Percentiles rank a stretch among this genome's conserved stretches.
phyloP scores from a whole-genome alignment of 208 protist species.

The Crithidia thermophila region DNA sequence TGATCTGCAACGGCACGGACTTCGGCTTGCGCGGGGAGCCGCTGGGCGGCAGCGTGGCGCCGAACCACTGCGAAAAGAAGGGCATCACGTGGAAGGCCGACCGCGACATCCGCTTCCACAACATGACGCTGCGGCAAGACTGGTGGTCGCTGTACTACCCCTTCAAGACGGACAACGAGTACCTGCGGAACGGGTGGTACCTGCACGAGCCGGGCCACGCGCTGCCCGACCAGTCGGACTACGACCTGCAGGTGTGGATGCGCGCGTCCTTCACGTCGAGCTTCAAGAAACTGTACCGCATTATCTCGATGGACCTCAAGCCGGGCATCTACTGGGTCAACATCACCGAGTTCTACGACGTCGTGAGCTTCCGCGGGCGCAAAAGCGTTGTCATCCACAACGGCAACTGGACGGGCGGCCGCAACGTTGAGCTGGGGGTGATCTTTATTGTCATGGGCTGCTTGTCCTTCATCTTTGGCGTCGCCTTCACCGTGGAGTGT shows the following conservation, averaged over 20 bases:
- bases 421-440: constrained; percentile 50
- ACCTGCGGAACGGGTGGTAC: constrained; percentile 87
- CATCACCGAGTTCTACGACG: constrained; percentile 95
- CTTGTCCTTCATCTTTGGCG: constrained; percentile 55
- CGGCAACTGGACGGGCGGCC: constrained; percentile 63
- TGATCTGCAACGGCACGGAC: constrained; percentile 79
- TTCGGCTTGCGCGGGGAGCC: constrained; percentile 57
- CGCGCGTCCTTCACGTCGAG: constrained; percentile 88
- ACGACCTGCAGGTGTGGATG: constrained; percentile 99
- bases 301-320: constrained; percentile 79
- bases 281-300: constrained; percentile 97
- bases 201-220: constrained; percentile 80
- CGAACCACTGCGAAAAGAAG: constrained; percentile 70
- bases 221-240: constrained; percentile 84
- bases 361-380: constrained; percentile 89
- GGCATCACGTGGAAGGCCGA: constrained; percentile 95
- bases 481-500: constrained; percentile 65
- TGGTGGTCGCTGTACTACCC: constrained; percentile 81
- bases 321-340: constrained; percentile 76
- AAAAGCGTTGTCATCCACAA: constrained; percentile 95
- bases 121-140: constrained; percentile 36
- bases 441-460: constrained; percentile 64
- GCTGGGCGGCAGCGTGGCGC: constrained; percentile 36
- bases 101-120: constrained; percentile 83
- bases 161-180: constrained; percentile 64